Evolutionary conservation across 2,329 filamentous ascomycete species (phyloP).

Genomic region (Westerdykella ornata): DNA sequence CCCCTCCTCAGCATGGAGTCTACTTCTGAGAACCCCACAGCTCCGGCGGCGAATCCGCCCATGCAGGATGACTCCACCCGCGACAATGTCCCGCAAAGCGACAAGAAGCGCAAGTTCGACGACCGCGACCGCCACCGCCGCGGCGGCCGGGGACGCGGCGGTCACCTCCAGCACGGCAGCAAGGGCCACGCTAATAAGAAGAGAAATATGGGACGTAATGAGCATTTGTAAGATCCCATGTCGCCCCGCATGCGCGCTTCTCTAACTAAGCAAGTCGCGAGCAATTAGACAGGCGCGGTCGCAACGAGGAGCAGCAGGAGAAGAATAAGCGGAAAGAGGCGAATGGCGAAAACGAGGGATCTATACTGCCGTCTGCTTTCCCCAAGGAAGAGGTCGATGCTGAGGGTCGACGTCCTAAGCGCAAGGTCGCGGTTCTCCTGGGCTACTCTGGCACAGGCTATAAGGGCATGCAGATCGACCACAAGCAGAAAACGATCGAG

Average conservation of each 20-base stretch:
- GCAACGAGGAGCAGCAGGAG: conserved; percentile 38
- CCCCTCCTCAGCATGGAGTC: conserved; percentile 18
- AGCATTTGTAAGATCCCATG: conserved; percentile 53
- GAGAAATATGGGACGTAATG: conserved; percentile 59
- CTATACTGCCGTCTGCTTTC: conserved; percentile 54
- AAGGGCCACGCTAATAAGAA: conserved; percentile 46
- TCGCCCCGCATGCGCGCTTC: conserved; percentile 8
- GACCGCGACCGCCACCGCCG: conserved; percentile 21
- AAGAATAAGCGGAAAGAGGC: conserved; percentile 35
- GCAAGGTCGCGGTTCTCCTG: conserved; percentile 91
- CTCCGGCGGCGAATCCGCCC: neutral
- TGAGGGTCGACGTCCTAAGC: conserved; percentile 83
- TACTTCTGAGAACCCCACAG: conserved; percentile 12
- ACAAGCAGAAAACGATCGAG: conserved; percentile 83
- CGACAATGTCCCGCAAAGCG: conserved; percentile 15
- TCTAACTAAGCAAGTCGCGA: conserved; percentile 42
- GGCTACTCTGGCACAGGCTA: conserved; percentile 96
- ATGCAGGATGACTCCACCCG: neutral
- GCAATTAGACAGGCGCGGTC: conserved; percentile 44
- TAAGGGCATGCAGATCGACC: conserved; percentile 86
- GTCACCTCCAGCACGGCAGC: conserved; percentile 32
- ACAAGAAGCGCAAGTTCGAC: conserved; percentile 29
- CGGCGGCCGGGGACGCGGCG: conserved; percentile 22
- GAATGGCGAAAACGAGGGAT: conserved; percentile 29
- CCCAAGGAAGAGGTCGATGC: conserved; percentile 77